Base-by-base conservation (phyloP, 805 yeast genomes). In the Sugiyamaella americana region DNA sequence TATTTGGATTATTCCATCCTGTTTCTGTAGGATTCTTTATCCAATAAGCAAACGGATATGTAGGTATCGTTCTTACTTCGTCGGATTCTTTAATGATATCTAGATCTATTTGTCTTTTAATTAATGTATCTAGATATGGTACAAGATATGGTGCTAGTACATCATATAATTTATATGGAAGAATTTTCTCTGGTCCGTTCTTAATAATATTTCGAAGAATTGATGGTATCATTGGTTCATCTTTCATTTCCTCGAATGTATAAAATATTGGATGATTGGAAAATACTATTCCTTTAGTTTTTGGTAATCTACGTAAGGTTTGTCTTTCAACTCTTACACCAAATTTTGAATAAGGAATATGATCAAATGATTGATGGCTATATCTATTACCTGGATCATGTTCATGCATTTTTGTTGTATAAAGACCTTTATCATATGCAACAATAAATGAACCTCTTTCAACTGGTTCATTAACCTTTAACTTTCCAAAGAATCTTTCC, bases 191-290 rank as follows among this genome's bases (percentile, higher is more conserved):
- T 6, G 87, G 87, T 0, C 79, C 87, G 60, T 82, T 87, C 51
- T 66, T 76, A 29, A 82, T 66, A 43, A 80, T 78, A 55, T 79
- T 81, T 58, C 75, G 74, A 41, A 82, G 61, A 41, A 82, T 67
- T 0, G 84, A 76, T 5, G 88, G 88, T 23, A 82, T 70, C 60
- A 76, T 58, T 4, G 89, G 87, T 58, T 82, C 89, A 58, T 82
- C 86, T 58, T 80, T 82, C 87, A 83, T 81, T 58, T 82, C 88
- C 13, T 81, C 87, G 50, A 82, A 71, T 4, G 79, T 71, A 63
- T 82, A 82, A 60, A 77, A 82, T n/a, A 81, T 71, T 3, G 88
- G 89, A 59, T 82, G 89, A 59, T 82, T 82, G 22, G 87, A 79
- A 68, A 82, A 82, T 42, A 82, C 78, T 50, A 82, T 78, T 2